Evolutionary conservation across 768 basidiomycete species (phyloP), one percentile per base, ranked within the genome.

Genomic region (Tephrocybe sp.): DNA sequence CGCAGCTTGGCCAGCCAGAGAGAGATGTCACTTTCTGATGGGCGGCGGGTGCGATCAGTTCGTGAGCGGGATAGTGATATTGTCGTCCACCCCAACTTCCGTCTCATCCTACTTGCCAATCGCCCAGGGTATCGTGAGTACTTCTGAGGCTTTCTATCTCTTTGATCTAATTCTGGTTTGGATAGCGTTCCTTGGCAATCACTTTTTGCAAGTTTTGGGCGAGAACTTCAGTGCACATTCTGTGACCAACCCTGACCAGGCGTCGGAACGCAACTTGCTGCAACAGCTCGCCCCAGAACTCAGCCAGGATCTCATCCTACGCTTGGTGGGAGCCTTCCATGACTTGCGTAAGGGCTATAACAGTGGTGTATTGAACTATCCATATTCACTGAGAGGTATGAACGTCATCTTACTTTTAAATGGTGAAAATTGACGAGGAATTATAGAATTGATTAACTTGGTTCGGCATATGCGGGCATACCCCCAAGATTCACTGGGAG

Each of bases 101-200:
- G 85, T 24, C 71, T 87, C 31, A 69, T 87, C 30, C 62, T 87
- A 12, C 67, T 87, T 30, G 85, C 84, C 4, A 87, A 87, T 60
- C 67, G 84, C 4, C 84, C 85, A 26, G 84, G 84, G 9, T 87
- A 86, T 71, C 84, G 84, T 86, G 57, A 54, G 83, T 59, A 79
- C 58, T 16, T 7, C 16, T 9, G n/a, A 25, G 45, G 18, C n/a
- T 35, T 35, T 16, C 34, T 35, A 7, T 6, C 28, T n/a, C 34
- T n/a, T n/a, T n/a, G n/a, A n/a, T n/a, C 36, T 3, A 37, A 19
- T 19, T 37, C 6, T 19, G 8, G 12, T 5, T 6, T 44, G 36
- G n/a, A 12, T 44, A 86, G 84, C 84, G 1, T 87, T 87, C 76
- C 70, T 87, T 19, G 84, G 84, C 1, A 87, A 87, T 53, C 83